Percentiles rank a stretch among this genome's conserved stretches.
Conservation (phyloP, 371 early-diverging fungal species). For the Mortierella sp. region DNA sequence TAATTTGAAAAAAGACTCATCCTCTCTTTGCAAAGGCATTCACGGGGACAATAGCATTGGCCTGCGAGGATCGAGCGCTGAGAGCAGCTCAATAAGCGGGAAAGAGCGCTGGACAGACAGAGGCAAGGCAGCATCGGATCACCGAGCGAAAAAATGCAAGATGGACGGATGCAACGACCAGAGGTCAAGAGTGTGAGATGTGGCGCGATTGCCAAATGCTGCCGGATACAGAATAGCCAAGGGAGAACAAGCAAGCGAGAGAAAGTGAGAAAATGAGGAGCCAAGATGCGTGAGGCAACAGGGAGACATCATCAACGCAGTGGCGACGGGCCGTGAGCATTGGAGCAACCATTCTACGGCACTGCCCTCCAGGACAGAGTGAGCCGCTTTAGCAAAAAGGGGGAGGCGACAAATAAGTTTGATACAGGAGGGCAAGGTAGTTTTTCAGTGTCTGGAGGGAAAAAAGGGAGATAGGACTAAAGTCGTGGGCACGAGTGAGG, state of each 20-base stretch:
- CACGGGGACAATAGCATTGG: too few relatives aligned
- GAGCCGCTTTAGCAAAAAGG: conserved; percentile 24
- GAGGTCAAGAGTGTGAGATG: too few relatives aligned
- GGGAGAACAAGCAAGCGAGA: background rate
- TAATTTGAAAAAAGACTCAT: background rate
- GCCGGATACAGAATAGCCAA: background rate
- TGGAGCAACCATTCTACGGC: conserved; percentile 10
- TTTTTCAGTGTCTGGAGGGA: background rate
- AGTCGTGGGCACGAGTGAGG: background rate
- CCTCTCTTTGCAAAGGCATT: background rate
- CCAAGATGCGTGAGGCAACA: conserved; percentile 3
- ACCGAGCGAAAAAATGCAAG: background rate
- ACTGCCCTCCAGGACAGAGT: too few relatives aligned
- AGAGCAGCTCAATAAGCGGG: background rate
- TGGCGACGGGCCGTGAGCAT: conserved; percentile 6
- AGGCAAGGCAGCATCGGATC: background rate
- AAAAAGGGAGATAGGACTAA: background rate
- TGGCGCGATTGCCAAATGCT: background rate
- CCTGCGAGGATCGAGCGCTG: background rate
- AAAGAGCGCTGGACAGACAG: background rate
- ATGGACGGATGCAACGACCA: background rate
- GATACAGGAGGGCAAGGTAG: background rate
- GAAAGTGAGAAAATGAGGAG: background rate
- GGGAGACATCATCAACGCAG: background rate
- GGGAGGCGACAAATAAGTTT: background rate